phyloP scores from a whole-genome alignment of 306 rosid species.

The Lablab purpureus region DNA sequence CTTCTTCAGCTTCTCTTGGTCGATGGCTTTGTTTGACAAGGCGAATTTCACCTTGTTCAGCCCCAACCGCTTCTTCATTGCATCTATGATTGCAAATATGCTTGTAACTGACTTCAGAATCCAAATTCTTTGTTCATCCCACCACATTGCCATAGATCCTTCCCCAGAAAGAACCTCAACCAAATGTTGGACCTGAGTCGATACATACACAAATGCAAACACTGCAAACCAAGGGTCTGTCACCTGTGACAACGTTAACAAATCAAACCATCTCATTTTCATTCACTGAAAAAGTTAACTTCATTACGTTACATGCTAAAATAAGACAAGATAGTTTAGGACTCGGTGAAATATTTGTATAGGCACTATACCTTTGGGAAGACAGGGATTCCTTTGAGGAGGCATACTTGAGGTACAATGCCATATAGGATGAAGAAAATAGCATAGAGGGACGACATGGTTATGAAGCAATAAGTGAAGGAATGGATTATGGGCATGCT shows the following conservation, averaged over 20 bases:
- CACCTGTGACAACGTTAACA: slow-evolving; percentile 23
- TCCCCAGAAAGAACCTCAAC: slow-evolving; percentile 55
- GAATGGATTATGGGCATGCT: slow-evolving; percentile 39
- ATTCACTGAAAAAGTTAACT: too few relatives aligned
- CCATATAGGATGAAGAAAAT: slow-evolving; percentile 50
- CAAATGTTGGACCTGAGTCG: slow-evolving; percentile 55
- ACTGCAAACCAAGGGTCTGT: slow-evolving; percentile 61
- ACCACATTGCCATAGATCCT: slow-evolving; percentile 54
- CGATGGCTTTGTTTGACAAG: slow-evolving; percentile 57
- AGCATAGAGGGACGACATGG: slow-evolving; percentile 39
- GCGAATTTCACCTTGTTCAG: slow-evolving; percentile 42
- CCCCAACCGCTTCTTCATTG: slow-evolving; percentile 46
- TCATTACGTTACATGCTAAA: neutral
- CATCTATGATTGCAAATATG: slow-evolving; percentile 47
- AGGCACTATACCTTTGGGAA: slow-evolving; percentile 48
- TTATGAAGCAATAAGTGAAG: slow-evolving; percentile 45
- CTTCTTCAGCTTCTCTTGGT: slow-evolving; percentile 56
- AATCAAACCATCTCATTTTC: neutral
- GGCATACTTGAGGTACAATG: slow-evolving; percentile 54
- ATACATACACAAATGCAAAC: slow-evolving; percentile 41
- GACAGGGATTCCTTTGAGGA: slow-evolving; percentile 51
- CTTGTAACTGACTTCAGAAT: slow-evolving; percentile 50
- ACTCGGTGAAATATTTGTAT: neutral
- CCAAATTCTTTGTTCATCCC: slow-evolving; percentile 66
- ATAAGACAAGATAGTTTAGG: neutral